Conservation (phyloP, 352 stramenopile species). For the Globisporangium carolinianum region DNA sequence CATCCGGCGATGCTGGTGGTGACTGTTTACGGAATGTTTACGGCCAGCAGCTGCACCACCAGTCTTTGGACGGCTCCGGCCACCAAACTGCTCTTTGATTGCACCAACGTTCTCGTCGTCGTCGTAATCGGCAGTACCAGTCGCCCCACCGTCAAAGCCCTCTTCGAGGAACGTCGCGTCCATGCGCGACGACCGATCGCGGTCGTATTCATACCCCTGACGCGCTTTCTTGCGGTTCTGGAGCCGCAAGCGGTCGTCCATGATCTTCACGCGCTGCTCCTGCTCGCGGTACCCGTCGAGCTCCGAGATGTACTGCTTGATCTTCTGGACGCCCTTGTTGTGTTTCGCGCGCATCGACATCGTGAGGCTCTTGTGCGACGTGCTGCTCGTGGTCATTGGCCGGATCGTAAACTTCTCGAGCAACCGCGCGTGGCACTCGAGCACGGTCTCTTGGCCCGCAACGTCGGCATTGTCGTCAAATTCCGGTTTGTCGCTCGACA, state of each 20-base stretch:
- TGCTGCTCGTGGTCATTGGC: slow-evolving; percentile 76
- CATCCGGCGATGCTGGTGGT: slow-evolving; percentile 23
- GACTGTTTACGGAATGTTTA: slow-evolving; percentile 10
- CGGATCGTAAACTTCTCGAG: slow-evolving; percentile 83
- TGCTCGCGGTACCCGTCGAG: slow-evolving; percentile 76
- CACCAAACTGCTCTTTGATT: slow-evolving; percentile 82
- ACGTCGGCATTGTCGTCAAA: slow-evolving; percentile 55
- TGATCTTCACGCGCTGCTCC: slow-evolving; percentile 81
- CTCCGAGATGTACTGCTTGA: slow-evolving; percentile 85
- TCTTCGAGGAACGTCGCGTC: slow-evolving; percentile 81
- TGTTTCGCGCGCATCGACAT: slow-evolving; percentile 88
- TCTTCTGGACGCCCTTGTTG: slow-evolving; percentile 83
- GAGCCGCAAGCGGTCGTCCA: slow-evolving; percentile 73
- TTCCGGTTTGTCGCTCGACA: slow-evolving; percentile 54
- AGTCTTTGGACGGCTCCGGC: slow-evolving; percentile 33
- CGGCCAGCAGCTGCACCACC: slow-evolving; percentile 17
- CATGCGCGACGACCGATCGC: slow-evolving; percentile 65
- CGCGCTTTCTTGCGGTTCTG: slow-evolving; percentile 84
- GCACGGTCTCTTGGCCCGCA: slow-evolving; percentile 63
- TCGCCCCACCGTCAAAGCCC: slow-evolving; percentile 38
- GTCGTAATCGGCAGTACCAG: slow-evolving; percentile 49
- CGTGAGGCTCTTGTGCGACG: slow-evolving; percentile 82
- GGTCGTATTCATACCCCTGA: slow-evolving; percentile 75
- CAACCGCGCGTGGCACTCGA: slow-evolving; percentile 80
- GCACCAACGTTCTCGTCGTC: slow-evolving; percentile 78